Conservation (phyloP, 192 early-diverging fungal genomes). For the Coemansia nantahalensis region DNA sequence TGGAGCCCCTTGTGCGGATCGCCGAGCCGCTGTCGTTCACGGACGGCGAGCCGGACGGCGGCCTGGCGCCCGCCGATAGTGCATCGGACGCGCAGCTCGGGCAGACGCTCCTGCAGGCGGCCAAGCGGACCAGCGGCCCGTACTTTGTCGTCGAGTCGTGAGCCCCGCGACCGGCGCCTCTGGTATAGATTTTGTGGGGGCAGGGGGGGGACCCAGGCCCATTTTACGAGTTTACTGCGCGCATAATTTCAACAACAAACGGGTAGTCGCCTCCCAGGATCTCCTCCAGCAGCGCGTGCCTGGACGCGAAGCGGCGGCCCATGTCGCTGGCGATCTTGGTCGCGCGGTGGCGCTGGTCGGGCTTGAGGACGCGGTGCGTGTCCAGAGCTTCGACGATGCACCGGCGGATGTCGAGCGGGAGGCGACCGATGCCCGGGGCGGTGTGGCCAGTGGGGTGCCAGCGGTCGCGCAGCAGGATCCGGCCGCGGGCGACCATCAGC, state of each 20-base stretch:
- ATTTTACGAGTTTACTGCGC: slow-evolving; percentile 5
- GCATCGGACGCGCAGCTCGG: slow-evolving; percentile 8
- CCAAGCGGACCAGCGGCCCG: slow-evolving; percentile 18
- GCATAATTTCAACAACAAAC: slow-evolving; percentile 11
- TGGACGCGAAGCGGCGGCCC: slow-evolving; percentile 1
- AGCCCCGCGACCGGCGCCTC: too few relatives aligned
- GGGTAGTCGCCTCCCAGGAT: slow-evolving; percentile 22
- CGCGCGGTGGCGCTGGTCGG: slow-evolving; percentile 12
- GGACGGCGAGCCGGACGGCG: slow-evolving; percentile 3
- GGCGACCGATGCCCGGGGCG: background rate
- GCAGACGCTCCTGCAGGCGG: slow-evolving; percentile 5
- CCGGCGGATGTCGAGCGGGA: slow-evolving; percentile 21
- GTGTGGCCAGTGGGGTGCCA: background rate
- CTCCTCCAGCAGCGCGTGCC: slow-evolving; percentile 6
- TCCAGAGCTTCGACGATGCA: slow-evolving; percentile 16
- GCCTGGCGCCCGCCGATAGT: slow-evolving; percentile 3
- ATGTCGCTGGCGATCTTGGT: slow-evolving; percentile 12
- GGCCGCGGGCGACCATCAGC: slow-evolving; percentile 33
- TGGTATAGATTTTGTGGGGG: too few relatives aligned
- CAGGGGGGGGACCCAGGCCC: too few relatives aligned
- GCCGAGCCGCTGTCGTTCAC: slow-evolving; percentile 31
- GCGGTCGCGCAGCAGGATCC: slow-evolving; percentile 11
- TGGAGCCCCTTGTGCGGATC: slow-evolving; percentile 33
- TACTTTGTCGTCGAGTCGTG: slow-evolving; percentile 36
- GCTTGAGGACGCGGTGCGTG: slow-evolving; percentile 10